Base-by-base conservation (phyloP, 2,329 filamentous ascomycete genomes). In the Endoconidiophora laricicola region DNA sequence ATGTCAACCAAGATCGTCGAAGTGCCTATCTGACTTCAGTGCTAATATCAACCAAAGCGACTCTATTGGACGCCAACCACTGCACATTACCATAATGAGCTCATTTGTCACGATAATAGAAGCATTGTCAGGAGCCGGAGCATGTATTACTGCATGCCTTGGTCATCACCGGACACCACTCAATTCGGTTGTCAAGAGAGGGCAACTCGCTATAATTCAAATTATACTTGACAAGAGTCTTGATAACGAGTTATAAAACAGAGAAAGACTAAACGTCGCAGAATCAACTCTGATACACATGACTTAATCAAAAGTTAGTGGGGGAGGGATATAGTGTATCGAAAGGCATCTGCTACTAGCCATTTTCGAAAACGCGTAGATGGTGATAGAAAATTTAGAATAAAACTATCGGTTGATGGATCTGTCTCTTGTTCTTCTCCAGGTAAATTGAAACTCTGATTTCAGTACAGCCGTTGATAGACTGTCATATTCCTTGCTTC, bases 151-250 rank as follows among this genome's bases (percentile, higher is more conserved):
- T 22, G 73, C 84, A 46, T 76, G 86, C 46, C 62, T 93, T 38
- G 83, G 82, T 0, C 86, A 91, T 61, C 86, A 86, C 3, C 75
- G 77, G 56, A 93, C 85, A 2, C 82, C 86, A 6, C 69, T 94
- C n/a, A 86, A 94, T 62, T 67, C 93, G 26, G 86, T 86, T 16
- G 83, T 84, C 16, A 73, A 78, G 42, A 73, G 81, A 20, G 86
- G 86, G 0, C 66, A 78, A 55, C 60, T 66, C 1, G 76, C 80
- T 16, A 88, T 91, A 55, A 71, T 91, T 55, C 79, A 73, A 54
- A 75, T 79, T 6, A 66, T 94, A 10, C 73, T 94, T 60, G 70
- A 78, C 33, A 86, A 79, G 65, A 91, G 85, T 58, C 73, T 76
- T 51, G 71, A 73, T 26, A 91, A 91, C 54, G 71, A 78, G 49